Conservation (phyloP, 1,139 yeast species). For the Debaryomycetaceae sp. region DNA sequence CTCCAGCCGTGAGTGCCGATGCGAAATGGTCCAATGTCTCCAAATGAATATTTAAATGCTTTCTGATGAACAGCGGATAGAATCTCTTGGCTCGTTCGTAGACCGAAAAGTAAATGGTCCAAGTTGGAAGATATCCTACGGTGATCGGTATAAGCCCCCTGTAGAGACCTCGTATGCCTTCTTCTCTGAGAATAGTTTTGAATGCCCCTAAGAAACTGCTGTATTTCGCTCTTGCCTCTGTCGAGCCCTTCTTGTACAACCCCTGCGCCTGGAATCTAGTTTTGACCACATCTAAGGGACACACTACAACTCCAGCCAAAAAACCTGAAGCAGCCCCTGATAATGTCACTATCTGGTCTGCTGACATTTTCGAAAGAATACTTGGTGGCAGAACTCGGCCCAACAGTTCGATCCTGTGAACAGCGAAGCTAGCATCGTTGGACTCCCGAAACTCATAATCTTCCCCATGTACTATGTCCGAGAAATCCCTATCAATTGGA, state of each 20-base stretch:
- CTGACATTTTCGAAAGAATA: conserved; percentile 20
- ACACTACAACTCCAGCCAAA: conserved; percentile 44
- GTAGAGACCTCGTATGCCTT: conserved; percentile 80
- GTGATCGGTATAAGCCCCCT: conserved; percentile 89
- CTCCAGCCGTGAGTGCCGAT: conserved; percentile 88
- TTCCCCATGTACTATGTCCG: conserved; percentile 40
- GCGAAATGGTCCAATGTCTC: conserved; percentile 63
- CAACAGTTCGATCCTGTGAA: conserved; percentile 20
- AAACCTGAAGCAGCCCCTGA: conserved; percentile 48
- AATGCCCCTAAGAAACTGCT: conserved; percentile 62
- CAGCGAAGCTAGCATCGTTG: conserved; percentile 16
- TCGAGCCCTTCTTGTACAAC: conserved; percentile 8
- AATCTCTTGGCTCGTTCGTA: conserved; percentile 72
- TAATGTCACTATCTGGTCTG: conserved; percentile 37
- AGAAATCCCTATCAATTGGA: conserved; percentile 22
- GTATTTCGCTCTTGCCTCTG: conserved; percentile 27
- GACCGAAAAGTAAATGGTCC: conserved; percentile 93
- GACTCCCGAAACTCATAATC: conserved; percentile 34
- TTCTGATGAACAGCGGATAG: conserved; percentile 23
- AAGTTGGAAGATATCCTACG: conserved; percentile 92
- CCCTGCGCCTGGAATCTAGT: conserved; percentile 48
- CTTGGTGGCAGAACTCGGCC: conserved; percentile 21
- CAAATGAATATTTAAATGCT: conserved; percentile 29
- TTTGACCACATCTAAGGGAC: conserved; percentile 47
- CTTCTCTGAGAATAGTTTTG: conserved; percentile 62